Evolutionary conservation across 768 basidiomycete species (phyloP).

Genomic region (Termitomyces sp.): DNA sequence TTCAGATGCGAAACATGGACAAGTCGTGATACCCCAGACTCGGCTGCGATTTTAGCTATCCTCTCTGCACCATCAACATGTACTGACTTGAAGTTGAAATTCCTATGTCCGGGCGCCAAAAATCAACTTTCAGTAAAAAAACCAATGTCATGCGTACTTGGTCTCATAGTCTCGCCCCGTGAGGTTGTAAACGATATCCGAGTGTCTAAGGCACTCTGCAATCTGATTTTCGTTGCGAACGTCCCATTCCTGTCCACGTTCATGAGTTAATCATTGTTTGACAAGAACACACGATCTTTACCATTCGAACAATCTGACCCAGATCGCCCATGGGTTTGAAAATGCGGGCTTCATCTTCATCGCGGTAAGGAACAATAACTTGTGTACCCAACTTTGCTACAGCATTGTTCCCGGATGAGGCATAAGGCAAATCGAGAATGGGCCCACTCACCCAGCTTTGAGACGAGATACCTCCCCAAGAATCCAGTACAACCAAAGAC

Average conservation of each 20-base stretch:
- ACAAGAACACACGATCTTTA: not conserved
- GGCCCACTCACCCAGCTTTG: too few relatives aligned
- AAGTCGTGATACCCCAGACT: constrained; percentile 74
- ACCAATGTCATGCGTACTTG: constrained; percentile 53
- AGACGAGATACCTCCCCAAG: constrained; percentile 91
- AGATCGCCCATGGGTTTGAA: constrained; percentile 94
- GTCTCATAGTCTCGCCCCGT: constrained; percentile 95
- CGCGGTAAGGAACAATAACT: constrained; percentile 92
- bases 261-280: constrained; percentile 7
- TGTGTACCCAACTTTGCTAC: constrained; percentile 88
- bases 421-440: not conserved
- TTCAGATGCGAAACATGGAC: constrained; percentile 96
- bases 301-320: constrained; percentile 90
- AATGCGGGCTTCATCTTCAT: constrained; percentile 87
- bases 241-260: too few relatives aligned
- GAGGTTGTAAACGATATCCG: constrained; percentile 95
- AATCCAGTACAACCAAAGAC: constrained; percentile 98
- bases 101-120: constrained; percentile 42
- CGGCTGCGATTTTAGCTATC: constrained; percentile 79
- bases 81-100: constrained; percentile 88
- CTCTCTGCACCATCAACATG: constrained; percentile 77
- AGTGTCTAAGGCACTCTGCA: constrained; percentile 89
- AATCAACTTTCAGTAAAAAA: not conserved
- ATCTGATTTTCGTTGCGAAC: constrained; percentile 86
- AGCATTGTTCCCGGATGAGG: constrained; percentile 6